These are phyloP conservation scores for Collybia mongolica DNA, from an alignment of 768 basidiomycete species.

Conservation along the genomic window DNA sequence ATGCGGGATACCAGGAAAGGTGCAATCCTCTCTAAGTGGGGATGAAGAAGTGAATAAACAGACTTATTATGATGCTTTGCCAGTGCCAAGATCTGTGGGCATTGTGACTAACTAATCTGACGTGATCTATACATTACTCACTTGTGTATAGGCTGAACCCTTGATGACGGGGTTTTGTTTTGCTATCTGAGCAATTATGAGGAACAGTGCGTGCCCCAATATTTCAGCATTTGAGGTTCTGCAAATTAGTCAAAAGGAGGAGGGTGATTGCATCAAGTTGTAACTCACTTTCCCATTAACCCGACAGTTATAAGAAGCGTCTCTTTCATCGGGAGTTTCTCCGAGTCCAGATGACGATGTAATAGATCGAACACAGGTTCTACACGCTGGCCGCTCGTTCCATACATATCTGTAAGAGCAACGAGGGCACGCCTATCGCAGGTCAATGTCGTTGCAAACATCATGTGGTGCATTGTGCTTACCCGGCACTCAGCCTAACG, in stretches of 20 bases:
- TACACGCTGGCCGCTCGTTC: constrained; percentile 22
- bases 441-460: too few relatives aligned
- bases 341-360: constrained; percentile 44
- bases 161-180: constrained; percentile 67
- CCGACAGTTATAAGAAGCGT: constrained; percentile 64
- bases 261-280: neutral
- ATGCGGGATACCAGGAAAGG: constrained; percentile 62
- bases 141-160: constrained; percentile 69
- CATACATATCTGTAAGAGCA: constrained; percentile 29
- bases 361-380: constrained; percentile 45
- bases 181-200: constrained; percentile 67
- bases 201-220: constrained; percentile 57
- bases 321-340: constrained; percentile 54
- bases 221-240: constrained; percentile 52
- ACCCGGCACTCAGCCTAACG: constrained; percentile 72
- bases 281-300: constrained; percentile 46
- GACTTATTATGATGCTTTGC: constrained; percentile 58
- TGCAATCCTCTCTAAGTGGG: constrained; percentile 67
- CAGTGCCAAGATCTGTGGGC: constrained; percentile 53
- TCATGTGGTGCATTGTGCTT: constrained; percentile 17
- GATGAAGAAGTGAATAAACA: constrained; percentile 65
- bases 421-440: constrained; percentile 34
- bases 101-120: neutral
- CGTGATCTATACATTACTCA: constrained; percentile 20
- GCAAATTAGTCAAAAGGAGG: neutral